These are phyloP conservation scores for Backusella macrospora DNA, from an alignment of 192 early-diverging fungal genomes.

Conservation along the genomic window DNA sequence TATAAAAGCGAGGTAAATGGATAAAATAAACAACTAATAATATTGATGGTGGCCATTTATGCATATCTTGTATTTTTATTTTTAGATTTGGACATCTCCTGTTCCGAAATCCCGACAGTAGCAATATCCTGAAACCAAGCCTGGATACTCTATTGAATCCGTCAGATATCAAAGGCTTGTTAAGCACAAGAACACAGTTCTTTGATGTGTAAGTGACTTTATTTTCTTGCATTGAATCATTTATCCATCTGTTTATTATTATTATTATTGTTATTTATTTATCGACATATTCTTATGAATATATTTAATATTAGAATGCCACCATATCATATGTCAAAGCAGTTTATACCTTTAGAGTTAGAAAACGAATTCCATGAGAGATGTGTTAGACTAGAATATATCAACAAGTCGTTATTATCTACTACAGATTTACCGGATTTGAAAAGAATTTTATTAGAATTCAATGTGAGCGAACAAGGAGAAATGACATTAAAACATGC, in stretches of 20 bases:
- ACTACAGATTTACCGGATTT: neutral
- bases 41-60: no score
- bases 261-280: no score
- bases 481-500: neutral
- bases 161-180: conserved; percentile 1
- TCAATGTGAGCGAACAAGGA: neutral
- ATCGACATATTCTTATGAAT: no score
- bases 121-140: conserved; percentile 14
- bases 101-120: conserved; percentile 9
- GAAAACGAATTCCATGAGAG: neutral
- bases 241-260: no score
- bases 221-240: neutral
- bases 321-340: conserved; percentile 10
- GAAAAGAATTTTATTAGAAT: conserved; percentile 14
- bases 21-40: neutral
- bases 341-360: conserved; percentile 9
- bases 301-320: conserved; percentile 10
- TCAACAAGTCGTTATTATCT: conserved; percentile 4
- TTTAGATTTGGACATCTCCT: conserved; percentile 25
- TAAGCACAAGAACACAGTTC: neutral
- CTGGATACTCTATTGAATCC: neutral
- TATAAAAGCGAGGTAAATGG: conserved; percentile 23
- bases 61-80: neutral
- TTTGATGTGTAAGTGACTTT: conserved; percentile 7
- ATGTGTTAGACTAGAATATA: conserved; percentile 9